Base-by-base conservation (phyloP, 2,329 filamentous ascomycete species). In the Alternaria postmessia region DNA sequence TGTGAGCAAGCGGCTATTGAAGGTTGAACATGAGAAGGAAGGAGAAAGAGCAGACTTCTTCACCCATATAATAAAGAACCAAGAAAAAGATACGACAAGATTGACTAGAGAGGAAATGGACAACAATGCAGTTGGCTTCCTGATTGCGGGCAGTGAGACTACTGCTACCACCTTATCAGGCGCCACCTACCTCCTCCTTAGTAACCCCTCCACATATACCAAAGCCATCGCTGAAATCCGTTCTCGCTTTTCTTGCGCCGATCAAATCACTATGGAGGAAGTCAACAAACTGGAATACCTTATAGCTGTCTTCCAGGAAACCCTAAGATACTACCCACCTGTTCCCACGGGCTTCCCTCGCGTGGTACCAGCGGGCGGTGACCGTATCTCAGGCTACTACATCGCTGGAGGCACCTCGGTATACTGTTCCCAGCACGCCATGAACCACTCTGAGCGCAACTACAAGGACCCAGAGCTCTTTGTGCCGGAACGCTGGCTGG, bases 101-200 rank as follows among this genome's bases (percentile, higher is more conserved):
- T 7, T 77, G 16, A 64, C 67, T 0, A 58, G 63, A 8, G 66
- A 57, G 1, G 79, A 81, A 51, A 76, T 82, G 42, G 68, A 77
- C 39, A 51, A 66, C 3, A 80, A 78, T 42, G 66, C 74, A 1
- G 57, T 68, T 5, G 53, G 75, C 1, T 69, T 82, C 41, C 70
- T 82, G 6, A 58, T 77, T 3, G 82, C 79, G 0, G 83, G 82
- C 0, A 79, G 75, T 5, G 82, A 84, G 54, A 84, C 83, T 0
- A 84, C 81, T 0, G 81, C 82, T 0, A 82, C 82, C 0, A 67
- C 78, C 3, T 68, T 85, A 3, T 69, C 75, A 0, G 82, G 81
- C 1, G 68, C 74, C 0, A 81, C 81, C 0, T 84, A 78, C 54
- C 72, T 81, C 0, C 71, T 86, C 0, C 66, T 81, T 20, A 59